phyloP scores from a whole-genome alignment of 148 eudicot species.

The Vaccinium myrtillus region DNA sequence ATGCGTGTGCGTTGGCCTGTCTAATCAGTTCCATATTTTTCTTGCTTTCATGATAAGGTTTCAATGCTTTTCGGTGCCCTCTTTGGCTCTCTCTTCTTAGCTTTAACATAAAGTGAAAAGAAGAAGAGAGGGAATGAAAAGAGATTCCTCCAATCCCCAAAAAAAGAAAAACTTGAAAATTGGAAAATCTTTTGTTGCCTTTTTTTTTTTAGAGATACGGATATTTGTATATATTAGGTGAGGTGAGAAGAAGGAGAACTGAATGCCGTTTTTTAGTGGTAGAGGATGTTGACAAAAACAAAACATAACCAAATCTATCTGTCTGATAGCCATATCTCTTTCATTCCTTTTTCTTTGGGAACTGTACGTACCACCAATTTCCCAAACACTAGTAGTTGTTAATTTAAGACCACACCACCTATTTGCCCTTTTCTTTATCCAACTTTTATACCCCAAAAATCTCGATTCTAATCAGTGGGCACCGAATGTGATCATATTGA shows the following conservation, averaged over 20 bases:
- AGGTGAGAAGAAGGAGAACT: constrained; percentile 5
- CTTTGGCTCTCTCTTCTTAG: constrained; percentile 18
- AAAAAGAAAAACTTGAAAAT: constrained; percentile 32
- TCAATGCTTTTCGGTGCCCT: constrained; percentile 88
- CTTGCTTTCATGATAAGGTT: constrained; percentile 71
- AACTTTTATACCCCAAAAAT: too few relatives aligned
- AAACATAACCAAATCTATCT: constrained; percentile 15
- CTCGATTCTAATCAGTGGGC: too few relatives aligned
- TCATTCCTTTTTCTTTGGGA: constrained; percentile 11
- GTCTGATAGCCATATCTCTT: not conserved
- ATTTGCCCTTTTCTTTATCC: too few relatives aligned
- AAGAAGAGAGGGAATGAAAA: constrained; percentile 19
- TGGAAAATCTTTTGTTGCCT: constrained; percentile 22
- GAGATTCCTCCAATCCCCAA: constrained; percentile 55
- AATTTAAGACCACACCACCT: not conserved
- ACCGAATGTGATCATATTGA: too few relatives aligned
- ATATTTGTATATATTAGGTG: constrained; percentile 12
- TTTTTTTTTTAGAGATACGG: constrained; percentile 42
- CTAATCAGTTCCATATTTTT: constrained; percentile 57
- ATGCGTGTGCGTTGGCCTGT: constrained; percentile 71
- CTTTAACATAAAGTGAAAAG: constrained; percentile 22
- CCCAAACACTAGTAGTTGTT: not conserved
- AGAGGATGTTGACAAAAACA: constrained; percentile 11
- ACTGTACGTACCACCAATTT: not conserved
- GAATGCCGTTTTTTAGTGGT: constrained; percentile 34